Evolutionary conservation across 257 asterid species (phyloP).

Genomic region (Solanum rostratum): DNA sequence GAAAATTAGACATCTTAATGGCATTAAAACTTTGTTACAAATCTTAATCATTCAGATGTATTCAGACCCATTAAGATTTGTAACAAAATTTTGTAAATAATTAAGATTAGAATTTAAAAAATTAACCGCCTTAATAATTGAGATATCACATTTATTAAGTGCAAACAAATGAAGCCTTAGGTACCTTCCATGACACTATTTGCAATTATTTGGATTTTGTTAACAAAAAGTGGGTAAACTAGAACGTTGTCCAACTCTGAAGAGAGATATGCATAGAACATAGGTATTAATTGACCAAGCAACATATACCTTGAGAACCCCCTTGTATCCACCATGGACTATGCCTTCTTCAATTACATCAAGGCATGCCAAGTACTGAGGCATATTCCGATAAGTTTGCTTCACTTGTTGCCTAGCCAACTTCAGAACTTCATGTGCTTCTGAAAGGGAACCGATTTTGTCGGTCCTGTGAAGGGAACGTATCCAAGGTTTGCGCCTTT

Average conservation of each 20-base stretch:
- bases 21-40: neutral
- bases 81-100: too few species aligned
- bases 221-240: neutral
- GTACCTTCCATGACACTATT: neutral
- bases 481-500: slow-evolving; percentile 68
- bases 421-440: slow-evolving; percentile 44
- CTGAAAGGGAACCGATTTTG: slow-evolving; percentile 69
- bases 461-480: slow-evolving; percentile 81
- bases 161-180: neutral
- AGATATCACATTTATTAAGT: neutral
- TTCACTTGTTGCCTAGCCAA: slow-evolving; percentile 65
- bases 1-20: neutral
- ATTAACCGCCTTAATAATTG: neutral
- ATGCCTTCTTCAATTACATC: slow-evolving; percentile 87
- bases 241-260: neutral
- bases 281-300: slow-evolving; percentile 4
- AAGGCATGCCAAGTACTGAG: slow-evolving; percentile 90
- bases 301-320: slow-evolving; percentile 63
- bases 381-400: slow-evolving; percentile 57
- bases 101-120: neutral
- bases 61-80: neutral
- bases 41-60: neutral
- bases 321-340: slow-evolving; percentile 83
- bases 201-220: neutral
- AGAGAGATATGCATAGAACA: neutral